A percentile compares a stretch with the other conserved stretches of the same genome.
These are phyloP conservation scores for Paramecium tetraurelia DNA, from an alignment of 73 alveolate species.

Conservation along the genomic window DNA sequence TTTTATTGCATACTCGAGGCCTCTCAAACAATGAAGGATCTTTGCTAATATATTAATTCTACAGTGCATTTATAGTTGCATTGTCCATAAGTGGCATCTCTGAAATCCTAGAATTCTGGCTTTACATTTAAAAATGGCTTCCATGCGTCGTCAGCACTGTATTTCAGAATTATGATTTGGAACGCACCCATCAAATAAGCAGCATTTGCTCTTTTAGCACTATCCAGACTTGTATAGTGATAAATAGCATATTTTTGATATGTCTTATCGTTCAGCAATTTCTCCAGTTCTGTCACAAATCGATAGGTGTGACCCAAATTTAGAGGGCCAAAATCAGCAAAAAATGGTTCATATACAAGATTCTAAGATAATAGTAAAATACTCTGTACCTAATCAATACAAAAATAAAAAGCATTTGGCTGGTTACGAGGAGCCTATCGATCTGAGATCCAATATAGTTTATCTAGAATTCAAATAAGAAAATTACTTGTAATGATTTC, in stretches of 20 bases:
- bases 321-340: conserved; percentile 95
- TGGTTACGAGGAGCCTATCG: conserved; percentile 78
- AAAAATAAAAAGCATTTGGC: conserved; percentile 84
- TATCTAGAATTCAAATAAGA: conserved; percentile 22
- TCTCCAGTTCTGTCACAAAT: conserved; percentile 84
- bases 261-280: conserved; percentile 71
- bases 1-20: conserved; percentile 86
- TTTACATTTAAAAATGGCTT: conserved; percentile 59
- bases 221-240: conserved; percentile 85
- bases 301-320: conserved; percentile 81
- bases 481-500: conserved; percentile 50
- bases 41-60: background rate
- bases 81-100: conserved; percentile 92
- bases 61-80: conserved; percentile 87
- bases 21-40: conserved; percentile 83
- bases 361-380: conserved; percentile 16
- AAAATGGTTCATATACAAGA: conserved; percentile 90
- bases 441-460: conserved; percentile 85
- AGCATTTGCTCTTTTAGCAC: conserved; percentile 93
- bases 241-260: conserved; percentile 72
- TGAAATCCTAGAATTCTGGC: conserved; percentile 73
- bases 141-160: conserved; percentile 93
- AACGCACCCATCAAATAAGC: conserved; percentile 91
- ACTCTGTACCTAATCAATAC: conserved; percentile 73
- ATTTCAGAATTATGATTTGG: conserved; percentile 73